A percentile compares a stretch with the other conserved stretches of the same genome.
Evolutionary conservation across 2,329 filamentous ascomycete genomes (phyloP).

Genomic region (Fusarium ambrosium): DNA sequence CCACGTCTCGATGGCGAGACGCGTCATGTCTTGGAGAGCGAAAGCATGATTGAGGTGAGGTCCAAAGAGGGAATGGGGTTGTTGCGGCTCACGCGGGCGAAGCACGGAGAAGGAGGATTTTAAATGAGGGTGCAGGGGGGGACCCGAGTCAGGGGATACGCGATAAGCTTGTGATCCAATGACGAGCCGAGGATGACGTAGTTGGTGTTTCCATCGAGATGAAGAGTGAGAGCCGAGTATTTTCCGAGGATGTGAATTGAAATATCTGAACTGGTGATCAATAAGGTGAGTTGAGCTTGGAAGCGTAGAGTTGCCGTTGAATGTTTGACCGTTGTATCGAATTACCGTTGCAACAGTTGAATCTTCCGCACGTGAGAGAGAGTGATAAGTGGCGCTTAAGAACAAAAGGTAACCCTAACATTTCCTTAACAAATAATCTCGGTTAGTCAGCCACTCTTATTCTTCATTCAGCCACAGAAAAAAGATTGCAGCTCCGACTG

Average conservation of each 20-base stretch:
- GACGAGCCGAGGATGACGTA: slow-evolving; percentile 1
- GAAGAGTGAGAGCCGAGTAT: background rate
- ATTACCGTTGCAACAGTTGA: background rate
- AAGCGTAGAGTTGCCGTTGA: background rate
- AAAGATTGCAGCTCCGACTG: background rate
- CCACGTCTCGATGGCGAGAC: slow-evolving; percentile 6
- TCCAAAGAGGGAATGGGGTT: background rate
- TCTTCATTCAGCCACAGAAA: background rate
- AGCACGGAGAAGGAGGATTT: slow-evolving; percentile 4
- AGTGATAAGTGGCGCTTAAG: background rate
- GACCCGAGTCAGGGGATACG: slow-evolving; percentile 2
- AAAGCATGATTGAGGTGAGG: slow-evolving; percentile 3
- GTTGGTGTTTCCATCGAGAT: background rate
- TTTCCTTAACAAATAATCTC: background rate
- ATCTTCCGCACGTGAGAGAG: background rate
- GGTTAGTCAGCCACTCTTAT: background rate
- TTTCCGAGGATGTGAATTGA: background rate
- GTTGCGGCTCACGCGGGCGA: slow-evolving; percentile 1
- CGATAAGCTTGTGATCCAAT: slow-evolving; percentile 2
- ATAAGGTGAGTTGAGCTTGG: background rate
- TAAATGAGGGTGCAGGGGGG: slow-evolving; percentile 6
- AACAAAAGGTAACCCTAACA: background rate
- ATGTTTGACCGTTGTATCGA: background rate
- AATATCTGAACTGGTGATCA: background rate
- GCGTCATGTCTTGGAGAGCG: background rate